A percentile compares a stretch with the other conserved stretches of the same genome.
These are phyloP conservation scores for Monosporozyma unispora DNA, from an alignment of 805 yeast species.

Conservation along the genomic window DNA sequence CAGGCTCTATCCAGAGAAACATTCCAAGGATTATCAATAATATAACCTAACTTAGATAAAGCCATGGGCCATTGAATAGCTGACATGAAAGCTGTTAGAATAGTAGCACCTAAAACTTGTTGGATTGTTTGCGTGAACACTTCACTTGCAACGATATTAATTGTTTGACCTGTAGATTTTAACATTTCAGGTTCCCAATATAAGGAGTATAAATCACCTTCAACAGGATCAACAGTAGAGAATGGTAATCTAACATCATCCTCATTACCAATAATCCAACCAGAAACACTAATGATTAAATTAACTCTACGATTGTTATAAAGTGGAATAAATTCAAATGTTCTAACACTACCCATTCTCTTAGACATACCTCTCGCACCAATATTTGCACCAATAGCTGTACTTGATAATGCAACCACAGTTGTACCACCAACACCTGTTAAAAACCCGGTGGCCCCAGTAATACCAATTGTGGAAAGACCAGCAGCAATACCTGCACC, in stretches of 20 bases:
- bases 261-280: constrained; percentile 93
- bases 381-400: constrained; percentile 81
- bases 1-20: constrained; percentile 95
- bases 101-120: constrained; percentile 87
- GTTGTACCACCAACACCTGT: constrained; percentile 98
- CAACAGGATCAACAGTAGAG: constrained; percentile 92
- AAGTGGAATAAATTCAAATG: constrained; percentile 88
- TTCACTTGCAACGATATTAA: constrained; percentile 86
- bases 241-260: constrained; percentile 97
- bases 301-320: constrained; percentile 87
- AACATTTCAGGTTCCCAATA: constrained; percentile 99
- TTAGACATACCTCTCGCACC: constrained; percentile 79
- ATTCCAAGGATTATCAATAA: constrained; percentile 96
- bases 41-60: constrained; percentile 76
- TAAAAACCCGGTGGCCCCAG: constrained; percentile 85
- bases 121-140: constrained; percentile 88
- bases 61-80: constrained; percentile 91
- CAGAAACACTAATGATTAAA: constrained; percentile 80
- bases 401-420: constrained; percentile 84
- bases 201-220: constrained; percentile 90
- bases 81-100: constrained; percentile 82
- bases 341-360: constrained; percentile 84
- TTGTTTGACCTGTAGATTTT: constrained; percentile 92
- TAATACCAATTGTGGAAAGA: constrained; percentile 83
- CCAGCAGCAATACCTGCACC: constrained; percentile 99